Conservation (phyloP, 257 asterid genomes). For the Solanum arcanum region DNA sequence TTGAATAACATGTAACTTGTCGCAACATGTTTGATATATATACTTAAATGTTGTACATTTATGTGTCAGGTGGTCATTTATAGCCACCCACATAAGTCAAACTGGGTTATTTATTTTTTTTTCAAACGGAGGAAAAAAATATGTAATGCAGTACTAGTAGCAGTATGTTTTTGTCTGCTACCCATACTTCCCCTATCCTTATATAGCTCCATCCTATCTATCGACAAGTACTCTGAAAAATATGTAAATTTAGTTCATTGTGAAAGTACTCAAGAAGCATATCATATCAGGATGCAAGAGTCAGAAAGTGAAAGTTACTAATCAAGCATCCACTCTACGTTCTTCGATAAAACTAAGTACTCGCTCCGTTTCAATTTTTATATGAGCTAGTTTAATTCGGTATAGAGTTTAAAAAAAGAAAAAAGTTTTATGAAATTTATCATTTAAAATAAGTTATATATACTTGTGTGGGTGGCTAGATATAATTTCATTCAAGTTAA, state of each 20-base stretch:
- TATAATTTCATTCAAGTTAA: no score
- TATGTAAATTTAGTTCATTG: not conserved
- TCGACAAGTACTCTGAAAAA: not conserved
- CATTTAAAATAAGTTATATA: not conserved
- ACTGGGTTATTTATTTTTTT: no score
- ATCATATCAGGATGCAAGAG: not conserved
- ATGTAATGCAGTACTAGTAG: not conserved
- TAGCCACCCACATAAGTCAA: not conserved
- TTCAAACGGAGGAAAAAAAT: no score
- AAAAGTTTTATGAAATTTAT: no score
- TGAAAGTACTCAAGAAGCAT: not conserved
- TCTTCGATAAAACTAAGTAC: not conserved
- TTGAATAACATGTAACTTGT: not conserved
- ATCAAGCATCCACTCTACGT: not conserved
- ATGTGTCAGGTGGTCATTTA: constrained; percentile 9
- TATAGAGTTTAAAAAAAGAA: fast-evolving
- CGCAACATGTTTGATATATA: not conserved
- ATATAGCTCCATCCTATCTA: not conserved
- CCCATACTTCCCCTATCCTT: not conserved
- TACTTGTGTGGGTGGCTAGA: no score
- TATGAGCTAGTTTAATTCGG: no score
- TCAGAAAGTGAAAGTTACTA: not conserved
- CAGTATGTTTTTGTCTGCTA: not conserved
- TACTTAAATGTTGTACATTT: not conserved
- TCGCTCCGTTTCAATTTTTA: not conserved